Conservation (phyloP, 2,329 filamentous ascomycete species). For the Pseudonectria foliicola region DNA sequence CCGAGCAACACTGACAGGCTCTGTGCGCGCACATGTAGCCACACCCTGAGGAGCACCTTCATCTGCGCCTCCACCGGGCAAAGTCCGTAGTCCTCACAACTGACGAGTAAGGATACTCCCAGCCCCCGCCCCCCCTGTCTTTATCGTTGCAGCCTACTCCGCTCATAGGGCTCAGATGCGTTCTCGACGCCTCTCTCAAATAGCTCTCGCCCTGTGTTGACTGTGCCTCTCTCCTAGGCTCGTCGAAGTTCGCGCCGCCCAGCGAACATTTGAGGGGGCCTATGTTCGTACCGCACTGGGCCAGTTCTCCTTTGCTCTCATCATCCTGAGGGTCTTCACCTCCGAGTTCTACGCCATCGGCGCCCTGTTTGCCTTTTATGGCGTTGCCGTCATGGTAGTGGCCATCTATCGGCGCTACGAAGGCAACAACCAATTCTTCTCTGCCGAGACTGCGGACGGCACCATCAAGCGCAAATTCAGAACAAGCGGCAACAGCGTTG, state of each 20-base stretch:
- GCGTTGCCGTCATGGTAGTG: slow-evolving; percentile 73
- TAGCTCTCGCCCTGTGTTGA: background rate
- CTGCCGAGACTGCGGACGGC: slow-evolving; percentile 28
- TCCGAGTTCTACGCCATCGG: slow-evolving; percentile 94
- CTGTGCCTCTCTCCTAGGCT: slow-evolving; percentile 41
- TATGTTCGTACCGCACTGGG: slow-evolving; percentile 92
- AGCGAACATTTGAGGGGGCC: slow-evolving; percentile 94
- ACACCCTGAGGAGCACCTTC: slow-evolving; percentile 67
- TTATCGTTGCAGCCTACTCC: no score
- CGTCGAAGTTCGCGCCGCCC: slow-evolving; percentile 88
- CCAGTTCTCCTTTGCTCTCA: slow-evolving; percentile 90
- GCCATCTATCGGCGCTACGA: slow-evolving; percentile 82
- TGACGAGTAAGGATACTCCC: slow-evolving; percentile 48
- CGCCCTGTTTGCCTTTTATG: slow-evolving; percentile 91
- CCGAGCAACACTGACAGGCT: slow-evolving; percentile 5
- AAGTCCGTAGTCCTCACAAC: slow-evolving; percentile 74
- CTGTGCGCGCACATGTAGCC: slow-evolving; percentile 35
- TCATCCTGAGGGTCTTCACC: slow-evolving; percentile 90
- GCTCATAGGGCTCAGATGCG: background rate
- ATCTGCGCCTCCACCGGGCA: slow-evolving; percentile 74
- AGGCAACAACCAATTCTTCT: slow-evolving; percentile 91
- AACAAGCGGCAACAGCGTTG: slow-evolving; percentile 57
- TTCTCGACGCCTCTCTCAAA: background rate
- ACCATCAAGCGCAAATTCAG: slow-evolving; percentile 47
- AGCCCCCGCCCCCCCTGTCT: no score